A percentile compares a stretch with the other conserved stretches of the same genome.
Conservation (phyloP, 768 basidiomycete genomes). For the Tremella mesenterica region DNA sequence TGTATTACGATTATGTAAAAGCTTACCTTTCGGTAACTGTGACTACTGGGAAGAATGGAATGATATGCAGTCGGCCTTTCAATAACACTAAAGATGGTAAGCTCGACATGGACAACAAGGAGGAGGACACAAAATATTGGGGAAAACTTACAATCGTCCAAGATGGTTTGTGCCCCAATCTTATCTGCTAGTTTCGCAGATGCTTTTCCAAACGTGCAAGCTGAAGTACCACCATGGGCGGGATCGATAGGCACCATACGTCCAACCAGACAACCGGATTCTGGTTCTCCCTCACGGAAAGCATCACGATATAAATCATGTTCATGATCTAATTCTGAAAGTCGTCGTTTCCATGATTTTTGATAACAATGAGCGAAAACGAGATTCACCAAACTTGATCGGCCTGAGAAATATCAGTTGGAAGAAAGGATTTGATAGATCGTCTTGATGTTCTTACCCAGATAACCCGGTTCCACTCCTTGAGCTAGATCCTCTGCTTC, state of each 20-base stretch:
- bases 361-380: not conserved
- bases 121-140: not conserved
- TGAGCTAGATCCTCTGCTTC: not conserved
- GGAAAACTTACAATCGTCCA: too few species aligned
- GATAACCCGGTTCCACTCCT: constrained; percentile 2
- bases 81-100: constrained; percentile 9
- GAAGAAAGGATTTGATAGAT: too few species aligned
- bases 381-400: not conserved
- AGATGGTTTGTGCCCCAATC: not conserved
- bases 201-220: not conserved
- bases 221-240: too few species aligned
- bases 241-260: not conserved
- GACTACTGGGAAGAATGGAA: constrained; percentile 18
- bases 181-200: not conserved
- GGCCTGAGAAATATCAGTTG: too few species aligned
- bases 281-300: not conserved
- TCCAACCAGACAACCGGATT: not conserved
- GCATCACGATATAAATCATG: not conserved
- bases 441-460: too few species aligned
- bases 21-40: constrained; percentile 13
- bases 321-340: not conserved
- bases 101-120: not conserved
- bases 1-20: not conserved
- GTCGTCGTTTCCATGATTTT: not conserved
- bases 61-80: constrained; percentile 13